Base-by-base conservation (phyloP, 306 rosid species). In the Vigna mungo region DNA sequence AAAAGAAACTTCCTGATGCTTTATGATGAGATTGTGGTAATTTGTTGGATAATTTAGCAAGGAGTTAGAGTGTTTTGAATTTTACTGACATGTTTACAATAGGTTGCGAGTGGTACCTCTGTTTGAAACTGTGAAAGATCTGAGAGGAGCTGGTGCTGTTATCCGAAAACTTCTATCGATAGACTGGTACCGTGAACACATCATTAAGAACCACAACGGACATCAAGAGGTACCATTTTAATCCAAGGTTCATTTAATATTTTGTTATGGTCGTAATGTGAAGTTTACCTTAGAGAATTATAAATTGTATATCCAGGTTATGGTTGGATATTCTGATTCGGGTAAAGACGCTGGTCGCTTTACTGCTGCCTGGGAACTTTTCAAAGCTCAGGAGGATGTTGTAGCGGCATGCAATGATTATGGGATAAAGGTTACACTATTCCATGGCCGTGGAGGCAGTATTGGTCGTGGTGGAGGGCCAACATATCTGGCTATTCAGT, bases 381-480 rank as follows among this genome's bases (percentile, higher is more conserved):
- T 89, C 87, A 92, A 92, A 88, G 98, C 97, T 81, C 98, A 94
- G 78, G 98, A 94, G 82, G 98, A 94, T 87, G 98, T 94, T 72
- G 93, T 88, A 76, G 90, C 97, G 74, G 94, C 94, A 48, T 94
- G 97, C 85, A 92, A 85, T 74, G 98, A 94, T 58, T 94, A 82
- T 70, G 94, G 89, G 56, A 92, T 94, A 56, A 94, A 92, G 85
- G 86, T 94, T 80, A 94, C 97, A 44, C 85, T 94, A 69, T 92
- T 94, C 76, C 98, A 94, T 67, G 97, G 98, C 73, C 97, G 97
- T 74, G 98, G 98, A 39, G 97, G 98, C 34, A 94, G 98, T 79
- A 85, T 94, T 47, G 98, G 97, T 60, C 98, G 98, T 65, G 98
- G 98, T 73, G 98, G 98, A 66, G 98, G 98, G 70, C 98, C 98